Evolutionary conservation across 805 yeast species (phyloP), one percentile per base, ranked within the genome.

Genomic region (Sugiyamaella valdiviana): DNA sequence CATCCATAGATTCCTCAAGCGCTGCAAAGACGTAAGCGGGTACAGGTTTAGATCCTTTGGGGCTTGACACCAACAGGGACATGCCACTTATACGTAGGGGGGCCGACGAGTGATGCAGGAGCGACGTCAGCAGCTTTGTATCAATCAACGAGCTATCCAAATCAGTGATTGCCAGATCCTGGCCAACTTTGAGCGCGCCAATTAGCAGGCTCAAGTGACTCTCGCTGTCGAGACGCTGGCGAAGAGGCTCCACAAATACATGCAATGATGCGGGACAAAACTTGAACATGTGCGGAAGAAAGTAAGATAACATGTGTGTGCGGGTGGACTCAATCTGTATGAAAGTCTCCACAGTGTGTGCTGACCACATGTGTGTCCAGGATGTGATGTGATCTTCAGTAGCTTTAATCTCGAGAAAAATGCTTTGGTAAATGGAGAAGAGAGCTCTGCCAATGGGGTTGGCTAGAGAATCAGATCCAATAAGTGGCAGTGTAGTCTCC

Each of bases 231-330:
- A 26, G 32, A 26, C 14, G 32, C 0, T 50, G 21, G 12, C 62
- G 59, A 6, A 68, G 52, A 5, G 57, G 51, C 12, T 55, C 51
- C 20, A 75, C 61, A 51, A 82, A 76, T 2, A 53, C 45, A 2
- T 57, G 57, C 59, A 72, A 77, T 1, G 75, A 72, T 2, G 57
- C 49, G 1, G 73, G 69, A 2, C 83, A 77, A 26, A 72, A 61
- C 56, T 73, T 75, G 63, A 88, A 80, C 5, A 89, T 59, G 15
- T 70, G 70, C 0, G 90, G 89, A 15, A 89, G 59, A 2, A 88
- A 61, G 58, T 85, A 80, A 1, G 74, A 63, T 45, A 77, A 77
- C 2, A 83, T 68, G 50, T 81, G 78, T 42, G 72, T 68, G 19
- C 78, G 62, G 12, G 66, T 56, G 1, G 58, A 58, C 2, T 51